Percentiles rank a stretch among this genome's conserved stretches.
phyloP scores from a whole-genome alignment of 805 yeast species.

The Saccharomycopsis amapae region DNA sequence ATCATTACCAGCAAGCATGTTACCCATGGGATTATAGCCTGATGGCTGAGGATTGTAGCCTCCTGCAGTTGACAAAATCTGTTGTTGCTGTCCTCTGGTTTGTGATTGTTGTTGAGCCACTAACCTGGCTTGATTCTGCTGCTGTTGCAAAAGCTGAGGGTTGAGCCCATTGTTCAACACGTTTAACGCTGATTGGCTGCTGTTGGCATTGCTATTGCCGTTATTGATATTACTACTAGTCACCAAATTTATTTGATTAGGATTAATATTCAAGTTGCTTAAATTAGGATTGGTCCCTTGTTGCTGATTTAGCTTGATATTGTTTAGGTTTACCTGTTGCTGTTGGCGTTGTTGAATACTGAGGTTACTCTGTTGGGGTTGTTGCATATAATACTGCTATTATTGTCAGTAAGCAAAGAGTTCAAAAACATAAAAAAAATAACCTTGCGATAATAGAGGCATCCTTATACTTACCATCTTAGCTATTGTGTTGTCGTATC shows the following conservation, averaged over 20 bases:
- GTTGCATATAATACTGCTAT: slow-evolving; percentile 9
- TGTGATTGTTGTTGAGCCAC: not conserved
- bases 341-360: not conserved
- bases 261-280: slow-evolving; percentile 1
- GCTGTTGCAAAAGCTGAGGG: slow-evolving; percentile 6
- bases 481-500: no score
- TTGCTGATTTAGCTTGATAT: slow-evolving; percentile 11
- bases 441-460: no score
- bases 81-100: not conserved
- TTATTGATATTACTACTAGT: slow-evolving; percentile 5
- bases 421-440: no score
- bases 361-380: slow-evolving; percentile 1
- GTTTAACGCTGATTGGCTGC: slow-evolving; percentile 1
- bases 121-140: slow-evolving; percentile 2
- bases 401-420: no score
- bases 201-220: slow-evolving; percentile 22
- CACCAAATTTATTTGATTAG: not conserved
- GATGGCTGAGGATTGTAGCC: not conserved
- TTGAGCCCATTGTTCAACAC: slow-evolving; percentile 9
- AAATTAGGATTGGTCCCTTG: slow-evolving; percentile 16
- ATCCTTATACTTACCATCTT: no score
- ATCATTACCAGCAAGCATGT: not conserved
- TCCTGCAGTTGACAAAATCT: not conserved
- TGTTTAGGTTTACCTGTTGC: not conserved
- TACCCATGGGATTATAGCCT: not conserved